These are phyloP conservation scores for Waitea zeae DNA, from an alignment of 1,284 basidiomycete genomes.

Conservation along the genomic window DNA sequence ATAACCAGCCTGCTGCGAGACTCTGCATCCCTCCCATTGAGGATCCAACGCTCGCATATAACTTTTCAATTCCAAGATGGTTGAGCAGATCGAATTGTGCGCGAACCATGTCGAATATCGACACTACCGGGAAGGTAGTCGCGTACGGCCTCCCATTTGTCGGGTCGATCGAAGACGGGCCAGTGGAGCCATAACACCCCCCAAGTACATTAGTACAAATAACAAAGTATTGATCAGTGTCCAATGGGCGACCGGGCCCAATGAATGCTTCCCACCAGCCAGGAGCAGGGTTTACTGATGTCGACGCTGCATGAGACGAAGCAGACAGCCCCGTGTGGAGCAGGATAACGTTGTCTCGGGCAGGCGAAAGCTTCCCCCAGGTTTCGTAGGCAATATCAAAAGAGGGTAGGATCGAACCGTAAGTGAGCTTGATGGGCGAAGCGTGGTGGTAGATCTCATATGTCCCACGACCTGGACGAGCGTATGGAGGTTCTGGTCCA, in stretches of 20 bases:
- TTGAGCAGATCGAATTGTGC: constrained; percentile 86
- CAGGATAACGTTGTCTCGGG: constrained; percentile 83
- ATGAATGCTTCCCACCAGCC: constrained; percentile 99
- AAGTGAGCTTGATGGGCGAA: constrained; percentile 53
- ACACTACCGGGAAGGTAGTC: constrained; percentile 82
- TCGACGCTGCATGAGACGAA: constrained; percentile 88
- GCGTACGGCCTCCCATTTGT: constrained; percentile 62
- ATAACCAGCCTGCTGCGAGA: constrained; percentile 89
- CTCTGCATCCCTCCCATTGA: constrained; percentile 99
- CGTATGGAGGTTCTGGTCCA: constrained; percentile 66
- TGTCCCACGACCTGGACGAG: constrained; percentile 50
- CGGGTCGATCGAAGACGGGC: constrained; percentile 72
- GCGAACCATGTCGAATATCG: constrained; percentile 92
- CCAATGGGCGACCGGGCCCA: constrained; percentile 84
- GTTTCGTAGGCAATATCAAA: constrained; percentile 95
- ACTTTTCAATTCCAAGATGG: constrained; percentile 64
- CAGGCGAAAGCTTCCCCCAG: constrained; percentile 78
- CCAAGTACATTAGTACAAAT: constrained; percentile 97
- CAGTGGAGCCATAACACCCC: constrained; percentile 94
- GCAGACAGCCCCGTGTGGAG: constrained; percentile 94
- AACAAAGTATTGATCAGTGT: constrained; percentile 87
- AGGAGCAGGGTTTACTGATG: constrained; percentile 56
- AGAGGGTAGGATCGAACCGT: constrained; percentile 53
- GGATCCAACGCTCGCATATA: constrained; percentile 87
- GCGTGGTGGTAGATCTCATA: constrained; percentile 52